Evolutionary conservation across 2,329 filamentous ascomycete species (phyloP), one percentile per base, ranked within the genome.

Genomic region (Colletotrichum sojae): DNA sequence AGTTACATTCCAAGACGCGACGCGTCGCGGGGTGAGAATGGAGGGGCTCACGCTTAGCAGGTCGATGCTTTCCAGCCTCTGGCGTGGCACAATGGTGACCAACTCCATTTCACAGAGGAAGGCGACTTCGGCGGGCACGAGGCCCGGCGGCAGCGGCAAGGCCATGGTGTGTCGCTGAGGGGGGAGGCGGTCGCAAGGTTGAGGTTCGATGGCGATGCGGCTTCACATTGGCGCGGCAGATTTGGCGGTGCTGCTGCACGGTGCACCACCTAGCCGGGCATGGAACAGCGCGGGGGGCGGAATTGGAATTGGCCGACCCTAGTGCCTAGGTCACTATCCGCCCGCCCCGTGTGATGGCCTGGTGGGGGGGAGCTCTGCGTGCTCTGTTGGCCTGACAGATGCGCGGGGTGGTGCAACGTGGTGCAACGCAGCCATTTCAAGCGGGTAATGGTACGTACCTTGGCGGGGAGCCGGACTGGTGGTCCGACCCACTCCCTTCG

Each of bases 31-130:
- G 48, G 43, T 43, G 58, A 25, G 36, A 51, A 59, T 27, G 45
- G 36, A 66, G 56, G 60, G 27, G 45, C 92, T 85, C 85, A 98
- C 96, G 73, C 92, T 91, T 63, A 99, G 88, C 71, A 99, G 88
- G 75, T 93, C 87, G 71, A 99, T 92, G 73, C 89, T 90, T 73
- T 98, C 94, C 61, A 99, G 90, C 72, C 93, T 89, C 80, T 98
- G 95, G 62, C 96, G 93, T 43, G 96, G 96, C 57, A 98, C 90
- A 22, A 99, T 89, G 0, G 95, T 98, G 64, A 99, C 92, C 76
- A 94, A 89, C 83, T 98, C 95, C 94, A 98, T 98, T 83, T 99
- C 96, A 81, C 95, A 97, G 31, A 98, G 85, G 77, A 98, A 99
- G 58, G 94, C 93, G 53, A 97, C 92, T 83, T 99, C 96, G 72